Evolutionary conservation across 495 filamentous ascomycete genomes (phyloP).

Genomic region (Aspergillus saccharolyticus): DNA sequence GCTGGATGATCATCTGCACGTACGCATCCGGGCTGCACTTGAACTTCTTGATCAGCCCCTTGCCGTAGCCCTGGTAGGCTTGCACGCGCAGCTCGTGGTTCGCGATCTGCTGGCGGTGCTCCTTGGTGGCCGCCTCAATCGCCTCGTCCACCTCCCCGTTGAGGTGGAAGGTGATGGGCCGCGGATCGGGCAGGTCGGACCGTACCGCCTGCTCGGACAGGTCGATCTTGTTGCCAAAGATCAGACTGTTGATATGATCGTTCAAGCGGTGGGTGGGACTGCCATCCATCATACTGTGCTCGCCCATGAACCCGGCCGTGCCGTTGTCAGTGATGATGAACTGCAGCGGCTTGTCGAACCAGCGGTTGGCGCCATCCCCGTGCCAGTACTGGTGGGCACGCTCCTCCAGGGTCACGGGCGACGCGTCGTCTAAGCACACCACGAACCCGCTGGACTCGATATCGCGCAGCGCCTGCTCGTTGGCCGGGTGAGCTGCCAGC

Average conservation of each 20-base stretch:
- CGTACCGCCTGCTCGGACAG: constrained; percentile 70
- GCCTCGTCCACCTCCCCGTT: constrained; percentile 64
- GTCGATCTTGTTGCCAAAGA: constrained; percentile 88
- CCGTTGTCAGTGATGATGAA: constrained; percentile 99
- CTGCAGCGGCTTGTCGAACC: constrained; percentile 97
- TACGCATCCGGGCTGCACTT: constrained; percentile 97
- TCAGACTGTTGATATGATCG: constrained; percentile 83
- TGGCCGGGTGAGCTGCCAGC: constrained; percentile 66
- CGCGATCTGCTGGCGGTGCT: constrained; percentile 75
- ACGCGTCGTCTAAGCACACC: constrained; percentile 89
- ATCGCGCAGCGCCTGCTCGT: constrained; percentile 67
- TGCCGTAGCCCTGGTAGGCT: constrained; percentile 95
- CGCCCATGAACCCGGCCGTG: constrained; percentile 94
- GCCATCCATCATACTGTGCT: constrained; percentile 99
- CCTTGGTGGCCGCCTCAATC: constrained; percentile 67
- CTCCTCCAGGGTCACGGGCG: constrained; percentile 91
- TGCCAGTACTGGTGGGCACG: constrained; percentile 97
- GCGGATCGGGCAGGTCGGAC: constrained; percentile 78
- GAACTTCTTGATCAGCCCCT: constrained; percentile 99
- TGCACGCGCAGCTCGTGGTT: constrained; percentile 90
- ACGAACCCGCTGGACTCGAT: constrained; percentile 92
- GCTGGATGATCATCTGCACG: constrained; percentile 97
- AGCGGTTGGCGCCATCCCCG: constrained; percentile 91
- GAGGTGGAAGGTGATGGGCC: constrained; percentile 69
- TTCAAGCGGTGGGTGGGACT: constrained; percentile 95